Conservation (phyloP, 2,329 filamentous ascomycete genomes). For the Fusarium albidum region DNA sequence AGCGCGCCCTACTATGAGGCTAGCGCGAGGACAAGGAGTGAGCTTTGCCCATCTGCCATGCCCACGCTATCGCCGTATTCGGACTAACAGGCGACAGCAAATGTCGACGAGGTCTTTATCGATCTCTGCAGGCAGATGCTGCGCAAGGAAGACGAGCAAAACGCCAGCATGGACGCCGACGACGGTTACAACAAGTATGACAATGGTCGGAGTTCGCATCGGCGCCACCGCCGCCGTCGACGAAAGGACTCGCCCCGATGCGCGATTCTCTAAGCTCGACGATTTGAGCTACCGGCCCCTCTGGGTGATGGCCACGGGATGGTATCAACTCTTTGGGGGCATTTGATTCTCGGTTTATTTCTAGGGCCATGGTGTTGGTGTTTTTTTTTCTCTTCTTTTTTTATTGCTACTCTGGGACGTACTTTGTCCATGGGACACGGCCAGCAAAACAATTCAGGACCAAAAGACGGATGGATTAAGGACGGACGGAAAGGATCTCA, state of each 20-base stretch:
- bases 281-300: neutral
- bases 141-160: constrained; percentile 69
- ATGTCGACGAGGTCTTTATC: constrained; percentile 90
- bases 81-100: constrained; percentile 59
- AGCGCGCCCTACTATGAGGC: constrained; percentile 92
- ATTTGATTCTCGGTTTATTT: constrained; percentile 15
- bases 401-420: constrained; percentile 5
- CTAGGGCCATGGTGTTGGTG: constrained; percentile 6
- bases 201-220: constrained; percentile 36
- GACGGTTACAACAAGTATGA: constrained; percentile 56
- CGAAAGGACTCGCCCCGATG: constrained; percentile 51
- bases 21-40: constrained; percentile 78
- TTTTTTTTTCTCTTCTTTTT: neutral
- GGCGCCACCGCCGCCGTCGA: constrained; percentile 42
- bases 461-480: constrained; percentile 23
- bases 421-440: constrained; percentile 20
- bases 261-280: constrained; percentile 50
- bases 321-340: constrained; percentile 18
- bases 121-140: constrained; percentile 87
- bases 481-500: constrained; percentile 25
- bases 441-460: constrained; percentile 17
- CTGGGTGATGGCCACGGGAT: constrained; percentile 26
- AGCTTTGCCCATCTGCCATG: constrained; percentile 39
- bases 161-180: constrained; percentile 43
- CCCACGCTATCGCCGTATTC: constrained; percentile 18